phyloP scores from a whole-genome alignment of 306 rosid species.

The Carpinus fangiana region DNA sequence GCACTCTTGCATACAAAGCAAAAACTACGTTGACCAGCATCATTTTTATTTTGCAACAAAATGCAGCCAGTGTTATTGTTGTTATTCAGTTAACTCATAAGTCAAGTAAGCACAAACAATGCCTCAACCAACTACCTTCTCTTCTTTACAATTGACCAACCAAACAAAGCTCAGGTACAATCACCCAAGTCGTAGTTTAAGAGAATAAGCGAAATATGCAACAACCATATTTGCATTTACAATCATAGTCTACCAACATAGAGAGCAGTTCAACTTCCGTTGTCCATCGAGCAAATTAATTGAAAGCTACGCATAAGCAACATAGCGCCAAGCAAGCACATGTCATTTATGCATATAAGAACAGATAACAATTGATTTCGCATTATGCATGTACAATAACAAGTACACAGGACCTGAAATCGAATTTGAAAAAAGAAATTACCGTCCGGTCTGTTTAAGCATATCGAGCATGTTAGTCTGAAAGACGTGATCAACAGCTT shows the following conservation, averaged over 20 bases:
- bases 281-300: neutral
- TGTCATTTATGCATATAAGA: neutral
- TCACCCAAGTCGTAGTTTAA: neutral
- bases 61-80: neutral
- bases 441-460: slow-evolving; percentile 97
- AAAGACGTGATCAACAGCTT: slow-evolving; percentile 95
- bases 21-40: neutral
- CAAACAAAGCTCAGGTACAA: neutral
- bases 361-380: neutral
- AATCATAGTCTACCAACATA: neutral
- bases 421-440: neutral
- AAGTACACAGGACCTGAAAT: neutral
- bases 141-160: neutral
- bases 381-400: neutral
- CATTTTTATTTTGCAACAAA: neutral
- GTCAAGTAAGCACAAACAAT: neutral
- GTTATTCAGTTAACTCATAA: neutral
- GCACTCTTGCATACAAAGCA: neutral
- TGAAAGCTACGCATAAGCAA: neutral
- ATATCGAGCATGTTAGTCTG: slow-evolving; percentile 99
- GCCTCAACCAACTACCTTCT: neutral
- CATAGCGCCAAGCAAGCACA: neutral
- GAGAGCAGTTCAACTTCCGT: neutral
- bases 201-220: neutral
- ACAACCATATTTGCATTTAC: neutral